Percentiles rank a stretch among this genome's conserved stretches.
Conservation (phyloP, 1,284 basidiomycete species). For the Ganoderma multipileum region DNA sequence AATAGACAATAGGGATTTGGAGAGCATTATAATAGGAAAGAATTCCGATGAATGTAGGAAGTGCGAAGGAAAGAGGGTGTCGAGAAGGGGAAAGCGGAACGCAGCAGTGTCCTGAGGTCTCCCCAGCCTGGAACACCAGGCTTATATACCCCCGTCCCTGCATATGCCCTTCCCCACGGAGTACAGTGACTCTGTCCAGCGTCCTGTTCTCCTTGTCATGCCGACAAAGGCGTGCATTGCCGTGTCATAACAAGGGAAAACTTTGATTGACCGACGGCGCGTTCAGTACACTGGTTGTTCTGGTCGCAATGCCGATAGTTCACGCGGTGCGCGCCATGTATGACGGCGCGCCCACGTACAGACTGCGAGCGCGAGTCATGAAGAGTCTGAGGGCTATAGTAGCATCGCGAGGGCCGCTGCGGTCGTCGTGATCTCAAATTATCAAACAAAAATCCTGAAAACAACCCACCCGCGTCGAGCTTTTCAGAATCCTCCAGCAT, state of each 20-base stretch:
- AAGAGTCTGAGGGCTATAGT: background rate
- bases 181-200: background rate
- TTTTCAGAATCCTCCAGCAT: background rate
- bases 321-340: conserved; percentile 11
- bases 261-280: background rate
- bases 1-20: conserved; percentile 18
- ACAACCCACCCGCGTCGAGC: background rate
- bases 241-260: background rate
- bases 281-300: conserved; percentile 3
- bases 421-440: background rate
- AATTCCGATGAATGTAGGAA: conserved; percentile 8
- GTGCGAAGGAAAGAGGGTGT: background rate
- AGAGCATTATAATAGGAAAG: conserved; percentile 15
- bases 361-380: conserved; percentile 11
- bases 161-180: background rate
- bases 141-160: conserved; percentile 5
- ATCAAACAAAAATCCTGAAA: background rate
- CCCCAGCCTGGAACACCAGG: background rate
- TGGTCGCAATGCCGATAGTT: conserved; percentile 5
- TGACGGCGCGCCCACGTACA: background rate
- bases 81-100: conserved; percentile 5
- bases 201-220: background rate
- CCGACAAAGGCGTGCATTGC: background rate
- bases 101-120: conserved; percentile 10
- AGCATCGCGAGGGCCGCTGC: background rate